Percentiles rank a stretch among this genome's conserved stretches.
Evolutionary conservation across 2,329 filamentous ascomycete species (phyloP).

Genomic region (Monosporascus sp.): DNA sequence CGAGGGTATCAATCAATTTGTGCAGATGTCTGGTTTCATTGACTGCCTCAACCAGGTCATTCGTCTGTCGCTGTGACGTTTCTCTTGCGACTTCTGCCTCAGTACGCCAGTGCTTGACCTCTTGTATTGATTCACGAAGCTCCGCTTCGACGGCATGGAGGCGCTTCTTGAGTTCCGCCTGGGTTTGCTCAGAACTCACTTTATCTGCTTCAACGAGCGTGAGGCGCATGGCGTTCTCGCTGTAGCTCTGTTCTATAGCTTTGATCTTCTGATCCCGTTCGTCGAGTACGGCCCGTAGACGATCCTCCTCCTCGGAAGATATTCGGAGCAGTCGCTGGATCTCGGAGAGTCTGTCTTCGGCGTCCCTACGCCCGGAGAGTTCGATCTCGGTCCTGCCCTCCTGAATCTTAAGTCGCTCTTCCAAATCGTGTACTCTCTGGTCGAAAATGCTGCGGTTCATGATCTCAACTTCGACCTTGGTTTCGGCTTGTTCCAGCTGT

Average conservation of each 20-base stretch:
- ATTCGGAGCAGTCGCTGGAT: slow-evolving; percentile 64
- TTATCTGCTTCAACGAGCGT: slow-evolving; percentile 66
- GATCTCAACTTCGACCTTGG: slow-evolving; percentile 55
- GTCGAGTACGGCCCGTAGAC: slow-evolving; percentile 61
- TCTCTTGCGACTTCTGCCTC: slow-evolving; percentile 58
- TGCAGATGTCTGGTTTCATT: slow-evolving; percentile 69
- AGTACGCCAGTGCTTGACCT: slow-evolving; percentile 55
- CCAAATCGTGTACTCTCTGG: slow-evolving; percentile 62
- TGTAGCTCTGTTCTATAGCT: slow-evolving; percentile 49
- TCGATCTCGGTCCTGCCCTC: slow-evolving; percentile 62
- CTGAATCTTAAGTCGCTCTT: slow-evolving; percentile 60
- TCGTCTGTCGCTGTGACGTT: slow-evolving; percentile 41
- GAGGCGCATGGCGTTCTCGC: slow-evolving; percentile 55
- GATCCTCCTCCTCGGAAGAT: slow-evolving; percentile 67
- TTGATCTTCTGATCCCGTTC: slow-evolving; percentile 65
- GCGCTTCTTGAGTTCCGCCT: slow-evolving; percentile 51
- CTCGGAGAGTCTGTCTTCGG: slow-evolving; percentile 68
- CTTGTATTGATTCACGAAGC: slow-evolving; percentile 49
- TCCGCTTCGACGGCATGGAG: slow-evolving; percentile 50
- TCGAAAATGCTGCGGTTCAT: slow-evolving; percentile 55
- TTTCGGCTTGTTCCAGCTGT: slow-evolving; percentile 52
- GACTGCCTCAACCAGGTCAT: slow-evolving; percentile 42
- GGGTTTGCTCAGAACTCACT: slow-evolving; percentile 47
- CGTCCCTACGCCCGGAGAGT: slow-evolving; percentile 55
- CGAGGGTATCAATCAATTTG: slow-evolving; percentile 66